Percentiles rank a stretch among this genome's conserved stretches.
These are phyloP conservation scores for Acmispon strigosus DNA, from an alignment of 306 rosid genomes.

Conservation along the genomic window DNA sequence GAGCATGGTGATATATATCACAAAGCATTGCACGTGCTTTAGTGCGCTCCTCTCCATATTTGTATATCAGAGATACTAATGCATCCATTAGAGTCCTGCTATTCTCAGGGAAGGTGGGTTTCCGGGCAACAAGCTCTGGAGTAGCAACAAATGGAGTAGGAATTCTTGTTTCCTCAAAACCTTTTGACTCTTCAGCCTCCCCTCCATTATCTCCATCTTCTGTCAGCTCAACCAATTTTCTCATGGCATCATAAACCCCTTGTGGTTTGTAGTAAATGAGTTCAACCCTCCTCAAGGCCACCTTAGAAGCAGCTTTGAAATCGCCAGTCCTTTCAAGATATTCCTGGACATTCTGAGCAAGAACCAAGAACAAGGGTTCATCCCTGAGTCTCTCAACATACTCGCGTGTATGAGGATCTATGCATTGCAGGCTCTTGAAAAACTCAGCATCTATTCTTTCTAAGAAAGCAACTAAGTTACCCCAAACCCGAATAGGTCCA, in stretches of 20 bases:
- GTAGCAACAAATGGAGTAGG: constrained; percentile 76
- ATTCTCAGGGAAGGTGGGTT: constrained; percentile 76
- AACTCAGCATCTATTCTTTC: constrained; percentile 78
- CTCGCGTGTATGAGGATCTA: constrained; percentile 95
- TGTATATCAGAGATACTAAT: constrained; percentile 72
- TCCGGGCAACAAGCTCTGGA: constrained; percentile 77
- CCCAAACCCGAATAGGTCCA: constrained; percentile 86
- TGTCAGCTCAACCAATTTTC: constrained; percentile 67
- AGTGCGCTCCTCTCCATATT: constrained; percentile 85
- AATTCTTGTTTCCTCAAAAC: constrained; percentile 54
- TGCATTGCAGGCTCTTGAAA: constrained; percentile 96
- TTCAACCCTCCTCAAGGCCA: constrained; percentile 78
- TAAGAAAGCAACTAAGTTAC: constrained; percentile 81
- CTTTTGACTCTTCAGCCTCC: constrained; percentile 48
- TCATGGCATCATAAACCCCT: constrained; percentile 94
- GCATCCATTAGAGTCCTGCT: constrained; percentile 78
- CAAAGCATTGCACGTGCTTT: constrained; percentile 98
- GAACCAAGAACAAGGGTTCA: constrained; percentile 73
- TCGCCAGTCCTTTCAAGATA: constrained; percentile 65
- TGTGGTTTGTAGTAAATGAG: constrained; percentile 88
- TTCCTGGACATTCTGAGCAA: constrained; percentile 93
- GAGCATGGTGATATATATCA: constrained; percentile 94
- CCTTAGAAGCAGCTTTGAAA: constrained; percentile 74
- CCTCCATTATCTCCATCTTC: constrained; percentile 43
- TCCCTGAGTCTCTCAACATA: constrained; percentile 94